phyloP scores from a whole-genome alignment of 148 eudicot species.

The Cornus florida region DNA sequence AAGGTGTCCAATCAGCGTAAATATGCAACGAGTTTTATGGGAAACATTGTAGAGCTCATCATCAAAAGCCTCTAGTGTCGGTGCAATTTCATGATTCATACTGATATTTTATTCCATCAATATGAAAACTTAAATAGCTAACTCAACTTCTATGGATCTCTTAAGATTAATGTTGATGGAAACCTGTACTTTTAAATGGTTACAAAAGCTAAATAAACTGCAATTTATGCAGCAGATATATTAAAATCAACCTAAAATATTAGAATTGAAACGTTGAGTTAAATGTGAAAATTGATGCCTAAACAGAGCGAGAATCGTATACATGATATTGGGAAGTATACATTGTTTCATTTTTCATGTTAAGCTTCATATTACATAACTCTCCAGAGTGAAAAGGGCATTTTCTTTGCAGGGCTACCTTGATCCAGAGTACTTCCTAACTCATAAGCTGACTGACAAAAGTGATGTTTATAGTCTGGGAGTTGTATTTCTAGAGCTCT shows the following conservation, averaged over 20 bases:
- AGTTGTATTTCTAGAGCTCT: slow-evolving; percentile 64
- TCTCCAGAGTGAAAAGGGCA: neutral
- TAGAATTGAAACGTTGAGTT: neutral
- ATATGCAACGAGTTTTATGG: no score
- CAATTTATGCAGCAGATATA: neutral
- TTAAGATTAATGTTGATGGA: neutral
- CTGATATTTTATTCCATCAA: no score
- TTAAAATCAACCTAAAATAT: neutral
- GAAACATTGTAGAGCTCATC: no score
- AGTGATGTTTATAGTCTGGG: slow-evolving; percentile 87
- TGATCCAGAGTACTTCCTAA: slow-evolving; percentile 77
- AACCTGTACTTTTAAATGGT: neutral
- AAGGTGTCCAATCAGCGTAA: no score
- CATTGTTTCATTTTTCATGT: neutral
- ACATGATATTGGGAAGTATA: neutral
- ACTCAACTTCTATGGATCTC: neutral
- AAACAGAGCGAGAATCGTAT: neutral
- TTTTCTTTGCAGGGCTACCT: slow-evolving; percentile 61
- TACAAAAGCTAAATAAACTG: neutral
- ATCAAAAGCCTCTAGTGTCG: no score
- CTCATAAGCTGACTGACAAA: slow-evolving; percentile 71
- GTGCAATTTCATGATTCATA: no score
- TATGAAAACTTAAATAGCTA: no score
- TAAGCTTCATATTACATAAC: neutral
- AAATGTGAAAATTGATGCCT: no score